Conservation (phyloP, 495 filamentous ascomycete species). For the Penicillium parvum region DNA sequence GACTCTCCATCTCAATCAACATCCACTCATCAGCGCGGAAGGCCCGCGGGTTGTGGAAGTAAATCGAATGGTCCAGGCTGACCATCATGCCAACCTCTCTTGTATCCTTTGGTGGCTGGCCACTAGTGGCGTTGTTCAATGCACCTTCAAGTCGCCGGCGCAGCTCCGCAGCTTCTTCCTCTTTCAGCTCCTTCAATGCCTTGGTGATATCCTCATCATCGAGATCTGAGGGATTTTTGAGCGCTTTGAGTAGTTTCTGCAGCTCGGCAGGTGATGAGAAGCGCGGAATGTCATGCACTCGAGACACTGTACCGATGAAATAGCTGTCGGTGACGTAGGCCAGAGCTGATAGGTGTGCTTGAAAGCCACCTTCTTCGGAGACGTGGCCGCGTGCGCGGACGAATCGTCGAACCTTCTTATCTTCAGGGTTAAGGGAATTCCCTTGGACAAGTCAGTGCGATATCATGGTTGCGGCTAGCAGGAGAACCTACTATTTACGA, state of each 20-base stretch:
- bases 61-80: conserved; percentile 87
- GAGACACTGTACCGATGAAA: conserved; percentile 84
- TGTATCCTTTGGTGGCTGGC: conserved; percentile 18
- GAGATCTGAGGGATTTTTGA: conserved; percentile 46
- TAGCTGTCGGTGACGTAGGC: conserved; percentile 90
- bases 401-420: conserved; percentile 72
- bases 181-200: conserved; percentile 39
- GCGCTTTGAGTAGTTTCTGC: conserved; percentile 32
- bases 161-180: conserved; percentile 39
- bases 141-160: conserved; percentile 36
- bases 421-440: conserved; percentile 47
- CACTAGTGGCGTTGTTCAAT: conserved; percentile 22
- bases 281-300: conserved; percentile 70
- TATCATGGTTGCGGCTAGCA: background rate
- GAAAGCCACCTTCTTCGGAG: conserved; percentile 62
- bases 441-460: conserved; percentile 19
- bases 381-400: conserved; percentile 73
- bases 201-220: conserved; percentile 41
- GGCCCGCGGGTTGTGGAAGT: conserved; percentile 79
- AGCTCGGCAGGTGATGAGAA: conserved; percentile 44
- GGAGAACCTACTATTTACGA: conserved; percentile 38
- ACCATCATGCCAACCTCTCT: conserved; percentile 88
- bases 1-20: conserved; percentile 83
- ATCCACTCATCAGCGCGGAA: conserved; percentile 93
- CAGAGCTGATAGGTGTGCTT: conserved; percentile 77